These are phyloP conservation scores for Pyrrhoderma lamaoense DNA, from an alignment of 1,284 basidiomycete species.

Conservation along the genomic window DNA sequence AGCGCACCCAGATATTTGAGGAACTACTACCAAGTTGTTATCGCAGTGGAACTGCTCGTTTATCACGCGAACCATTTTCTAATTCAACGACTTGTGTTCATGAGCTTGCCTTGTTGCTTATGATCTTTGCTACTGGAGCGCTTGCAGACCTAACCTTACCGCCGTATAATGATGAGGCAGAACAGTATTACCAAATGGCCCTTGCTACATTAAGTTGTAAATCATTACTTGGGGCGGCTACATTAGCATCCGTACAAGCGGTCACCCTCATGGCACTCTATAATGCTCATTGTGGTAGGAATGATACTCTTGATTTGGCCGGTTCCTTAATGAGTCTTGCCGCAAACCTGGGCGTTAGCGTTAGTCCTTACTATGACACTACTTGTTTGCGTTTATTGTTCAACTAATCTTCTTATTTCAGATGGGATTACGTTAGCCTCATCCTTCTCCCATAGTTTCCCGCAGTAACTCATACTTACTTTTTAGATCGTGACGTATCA, in stretches of 20 bases:
- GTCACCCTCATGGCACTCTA: conserved; percentile 25
- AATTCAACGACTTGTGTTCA: conserved; percentile 9
- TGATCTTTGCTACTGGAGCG: conserved; percentile 22
- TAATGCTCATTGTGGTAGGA: conserved; percentile 23
- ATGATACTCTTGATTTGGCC: conserved; percentile 24
- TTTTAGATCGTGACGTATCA: conserved; percentile 36
- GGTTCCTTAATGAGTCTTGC: conserved; percentile 25
- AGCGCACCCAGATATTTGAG: conserved; percentile 41
- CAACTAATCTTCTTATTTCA: conserved; percentile 12
- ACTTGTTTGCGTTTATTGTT: not conserved
- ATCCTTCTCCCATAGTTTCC: not conserved
- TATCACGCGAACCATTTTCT: not conserved
- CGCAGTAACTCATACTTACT: not conserved
- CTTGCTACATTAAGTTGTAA: conserved; percentile 31
- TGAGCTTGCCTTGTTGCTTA: conserved; percentile 22
- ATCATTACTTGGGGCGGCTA: conserved; percentile 31
- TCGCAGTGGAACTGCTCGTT: not conserved
- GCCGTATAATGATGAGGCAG: conserved; percentile 21
- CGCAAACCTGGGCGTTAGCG: conserved; percentile 23
- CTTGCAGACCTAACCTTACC: conserved; percentile 20
- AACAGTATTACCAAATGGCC: conserved; percentile 25
- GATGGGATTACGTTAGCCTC: conserved; percentile 27
- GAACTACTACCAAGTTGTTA: conserved; percentile 38
- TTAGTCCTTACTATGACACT: conserved; percentile 18
- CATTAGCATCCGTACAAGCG: conserved; percentile 29